Conservation (phyloP, 805 yeast species). For the Suhomyces kilbournensis region DNA sequence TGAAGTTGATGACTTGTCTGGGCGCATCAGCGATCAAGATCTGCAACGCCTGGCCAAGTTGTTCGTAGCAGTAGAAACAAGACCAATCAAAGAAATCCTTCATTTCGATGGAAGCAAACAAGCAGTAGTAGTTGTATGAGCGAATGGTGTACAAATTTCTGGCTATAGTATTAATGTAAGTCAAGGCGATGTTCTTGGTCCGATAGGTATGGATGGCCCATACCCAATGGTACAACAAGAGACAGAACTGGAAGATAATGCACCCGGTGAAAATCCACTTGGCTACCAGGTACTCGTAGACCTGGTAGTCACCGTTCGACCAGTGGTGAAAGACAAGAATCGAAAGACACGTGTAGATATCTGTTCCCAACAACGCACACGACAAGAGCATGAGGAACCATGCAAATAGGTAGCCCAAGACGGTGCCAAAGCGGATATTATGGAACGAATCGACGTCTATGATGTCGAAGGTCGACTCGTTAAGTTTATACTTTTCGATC, state of each 20-base stretch:
- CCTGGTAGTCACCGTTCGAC: constrained; percentile 50
- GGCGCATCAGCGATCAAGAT: constrained; percentile 80
- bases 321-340: constrained; percentile 70
- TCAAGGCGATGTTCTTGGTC: constrained; percentile 63
- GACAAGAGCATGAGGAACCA: constrained; percentile 51
- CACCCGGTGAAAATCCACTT: constrained; percentile 80
- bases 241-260: constrained; percentile 64
- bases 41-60: constrained; percentile 58
- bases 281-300: constrained; percentile 49
- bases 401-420: constrained; percentile 41
- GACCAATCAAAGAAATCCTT: constrained; percentile 64
- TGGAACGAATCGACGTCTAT: constrained; percentile 46
- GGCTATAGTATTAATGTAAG: constrained; percentile 67
- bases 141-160: constrained; percentile 53
- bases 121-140: constrained; percentile 64
- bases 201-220: constrained; percentile 57
- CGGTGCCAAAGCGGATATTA: constrained; percentile 42
- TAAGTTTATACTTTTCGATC: constrained; percentile 28
- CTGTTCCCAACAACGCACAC: constrained; percentile 57
- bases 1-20: constrained; percentile 78
- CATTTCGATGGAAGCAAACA: constrained; percentile 63
- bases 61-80: constrained; percentile 62
- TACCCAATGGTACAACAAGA: constrained; percentile 54
- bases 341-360: constrained; percentile 74
- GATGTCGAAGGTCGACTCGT: constrained; percentile 47